A percentile compares a stretch with the other conserved stretches of the same genome.
phyloP scores from a whole-genome alignment of 768 basidiomycete genomes.

The Grammothele lineata region DNA sequence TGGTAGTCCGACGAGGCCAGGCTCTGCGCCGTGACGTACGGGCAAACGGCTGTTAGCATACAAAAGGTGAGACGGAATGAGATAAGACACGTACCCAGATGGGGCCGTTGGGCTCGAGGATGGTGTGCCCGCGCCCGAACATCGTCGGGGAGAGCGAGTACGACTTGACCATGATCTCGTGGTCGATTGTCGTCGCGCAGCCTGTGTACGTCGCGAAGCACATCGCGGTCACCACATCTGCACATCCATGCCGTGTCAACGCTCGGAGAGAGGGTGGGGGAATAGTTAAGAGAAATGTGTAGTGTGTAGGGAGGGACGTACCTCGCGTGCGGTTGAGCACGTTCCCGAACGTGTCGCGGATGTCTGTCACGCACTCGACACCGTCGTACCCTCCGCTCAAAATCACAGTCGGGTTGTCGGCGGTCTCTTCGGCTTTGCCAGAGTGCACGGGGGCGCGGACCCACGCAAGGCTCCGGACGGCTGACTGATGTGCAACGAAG shows the following conservation, averaged over 20 bases:
- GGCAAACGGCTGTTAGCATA: not conserved
- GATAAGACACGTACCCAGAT: constrained; percentile 62
- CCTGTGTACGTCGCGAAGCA: constrained; percentile 65
- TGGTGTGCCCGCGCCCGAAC: constrained; percentile 66
- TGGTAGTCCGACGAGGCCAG: constrained; percentile 80
- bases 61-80: not conserved
- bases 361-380: constrained; percentile 68
- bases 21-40: no score
- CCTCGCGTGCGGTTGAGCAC: constrained; percentile 79
- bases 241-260: not conserved
- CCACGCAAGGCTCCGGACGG: constrained; percentile 75
- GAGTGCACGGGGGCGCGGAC: constrained; percentile 58
- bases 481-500: constrained; percentile 71
- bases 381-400: constrained; percentile 83
- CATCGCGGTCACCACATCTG: constrained; percentile 70
- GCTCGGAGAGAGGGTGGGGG: not conserved
- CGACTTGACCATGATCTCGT: constrained; percentile 76
- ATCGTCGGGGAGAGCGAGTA: constrained; percentile 69
- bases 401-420: constrained; percentile 65
- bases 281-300: not conserved
- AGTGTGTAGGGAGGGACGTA: constrained; percentile 18
- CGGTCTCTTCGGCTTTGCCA: constrained; percentile 40
- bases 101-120: constrained; percentile 74
- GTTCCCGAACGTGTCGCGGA: constrained; percentile 63
- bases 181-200: constrained; percentile 74